A percentile compares a stretch with the other conserved stretches of the same genome.
phyloP scores from a whole-genome alignment of 2,329 filamentous ascomycete species.

The Venturia effusa region DNA sequence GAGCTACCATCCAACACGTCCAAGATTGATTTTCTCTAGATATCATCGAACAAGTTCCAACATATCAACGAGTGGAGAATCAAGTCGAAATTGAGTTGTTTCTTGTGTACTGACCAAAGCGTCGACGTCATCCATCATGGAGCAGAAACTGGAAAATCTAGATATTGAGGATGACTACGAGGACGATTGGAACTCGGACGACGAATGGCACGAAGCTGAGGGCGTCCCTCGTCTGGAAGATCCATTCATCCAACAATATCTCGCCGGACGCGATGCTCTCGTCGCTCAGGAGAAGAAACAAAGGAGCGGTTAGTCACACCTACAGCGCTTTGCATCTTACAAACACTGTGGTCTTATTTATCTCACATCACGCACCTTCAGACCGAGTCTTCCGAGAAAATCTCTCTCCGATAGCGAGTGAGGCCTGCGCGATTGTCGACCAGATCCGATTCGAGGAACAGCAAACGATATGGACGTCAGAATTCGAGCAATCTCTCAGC shows the following conservation, averaged over 20 bases:
- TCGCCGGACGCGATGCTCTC: slow-evolving; percentile 63
- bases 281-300: slow-evolving; percentile 72
- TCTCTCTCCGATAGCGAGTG: slow-evolving; percentile 66
- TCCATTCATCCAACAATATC: slow-evolving; percentile 72
- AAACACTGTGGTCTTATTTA: slow-evolving; percentile 13
- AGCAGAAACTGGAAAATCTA: slow-evolving; percentile 1
- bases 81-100: too few species aligned
- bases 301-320: slow-evolving; percentile 55
- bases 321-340: slow-evolving; percentile 3
- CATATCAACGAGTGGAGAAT: not conserved
- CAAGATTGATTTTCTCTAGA: not conserved
- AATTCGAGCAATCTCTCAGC: slow-evolving; percentile 59
- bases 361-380: slow-evolving; percentile 25
- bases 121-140: not conserved
- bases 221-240: slow-evolving; percentile 51
- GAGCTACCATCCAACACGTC: not conserved
- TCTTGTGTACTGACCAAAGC: not conserved
- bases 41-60: not conserved
- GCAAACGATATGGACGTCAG: slow-evolving; percentile 62
- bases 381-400: slow-evolving; percentile 61
- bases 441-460: slow-evolving; percentile 71
- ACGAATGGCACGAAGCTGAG: slow-evolving; percentile 48
- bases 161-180: slow-evolving; percentile 20
- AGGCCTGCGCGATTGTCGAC: slow-evolving; percentile 70
- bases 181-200: slow-evolving; percentile 14